Conservation (phyloP, 805 yeast species). For the Monosporozyma siamensis region DNA sequence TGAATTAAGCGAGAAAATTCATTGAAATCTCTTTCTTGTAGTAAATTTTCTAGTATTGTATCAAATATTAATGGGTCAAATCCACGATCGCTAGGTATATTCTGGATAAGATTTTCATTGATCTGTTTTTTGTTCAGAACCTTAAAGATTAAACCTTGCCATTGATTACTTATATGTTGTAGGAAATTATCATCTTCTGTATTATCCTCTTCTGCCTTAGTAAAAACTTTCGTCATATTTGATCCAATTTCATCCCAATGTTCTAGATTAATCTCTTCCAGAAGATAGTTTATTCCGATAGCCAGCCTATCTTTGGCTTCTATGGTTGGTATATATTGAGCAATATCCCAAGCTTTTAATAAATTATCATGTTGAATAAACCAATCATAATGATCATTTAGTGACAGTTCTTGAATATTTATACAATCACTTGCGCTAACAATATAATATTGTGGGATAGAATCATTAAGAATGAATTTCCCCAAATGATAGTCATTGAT, state of each 20-base stretch:
- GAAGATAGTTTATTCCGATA: constrained; percentile 48
- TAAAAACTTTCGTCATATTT: constrained; percentile 31
- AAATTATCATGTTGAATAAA: constrained; percentile 43
- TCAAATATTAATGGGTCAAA: constrained; percentile 37
- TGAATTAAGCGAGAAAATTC: constrained; percentile 37
- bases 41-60: constrained; percentile 38
- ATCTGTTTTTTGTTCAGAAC: constrained; percentile 43
- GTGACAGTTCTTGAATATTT: constrained; percentile 58
- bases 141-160: constrained; percentile 56
- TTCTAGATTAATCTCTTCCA: constrained; percentile 33
- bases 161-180: constrained; percentile 33
- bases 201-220: constrained; percentile 10
- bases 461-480: constrained; percentile 32
- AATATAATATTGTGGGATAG: constrained; percentile 45
- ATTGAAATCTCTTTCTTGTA: constrained; percentile 28
- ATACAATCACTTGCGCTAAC: constrained; percentile 79
- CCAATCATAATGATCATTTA: constrained; percentile 70
- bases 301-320: constrained; percentile 41
- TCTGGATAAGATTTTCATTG: constrained; percentile 35
- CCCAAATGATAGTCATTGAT: constrained; percentile 73
- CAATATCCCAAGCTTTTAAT: constrained; percentile 70
- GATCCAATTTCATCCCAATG: constrained; percentile 49
- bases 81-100: constrained; percentile 44
- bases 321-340: constrained; percentile 50
- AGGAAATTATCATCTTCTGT: constrained; percentile 16